Evolutionary conservation across 768 basidiomycete genomes (phyloP).

Genomic region (Podaxis sp.): DNA sequence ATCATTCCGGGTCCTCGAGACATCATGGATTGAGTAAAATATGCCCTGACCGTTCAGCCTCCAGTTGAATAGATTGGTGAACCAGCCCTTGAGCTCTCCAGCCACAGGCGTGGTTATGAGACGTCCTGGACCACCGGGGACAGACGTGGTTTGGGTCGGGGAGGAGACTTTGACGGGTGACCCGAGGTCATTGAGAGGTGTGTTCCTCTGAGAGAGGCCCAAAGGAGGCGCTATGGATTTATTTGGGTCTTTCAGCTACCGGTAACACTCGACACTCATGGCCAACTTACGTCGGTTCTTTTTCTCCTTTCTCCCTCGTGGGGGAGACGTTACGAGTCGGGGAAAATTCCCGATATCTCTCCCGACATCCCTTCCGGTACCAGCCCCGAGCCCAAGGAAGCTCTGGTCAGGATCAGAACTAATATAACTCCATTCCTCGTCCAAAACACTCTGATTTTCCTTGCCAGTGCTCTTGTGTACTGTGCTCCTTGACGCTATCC

Average conservation of each 20-base stretch:
- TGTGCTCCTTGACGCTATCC: background rate
- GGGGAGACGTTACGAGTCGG: conserved; percentile 20
- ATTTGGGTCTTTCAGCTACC: background rate
- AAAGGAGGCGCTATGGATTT: conserved; percentile 48
- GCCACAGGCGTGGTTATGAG: conserved; percentile 66
- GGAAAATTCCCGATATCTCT: conserved; percentile 40
- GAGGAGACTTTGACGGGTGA: conserved; percentile 34
- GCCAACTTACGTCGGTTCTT: conserved; percentile 52
- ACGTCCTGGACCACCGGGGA: conserved; percentile 21
- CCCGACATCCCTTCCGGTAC: conserved; percentile 45
- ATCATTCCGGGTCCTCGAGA: conserved; percentile 62
- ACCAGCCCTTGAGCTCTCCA: conserved; percentile 89
- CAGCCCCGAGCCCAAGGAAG: conserved; percentile 31
- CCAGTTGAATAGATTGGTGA: conserved; percentile 94
- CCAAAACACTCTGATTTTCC: conserved; percentile 37
- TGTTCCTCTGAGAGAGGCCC: conserved; percentile 46
- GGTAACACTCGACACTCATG: background rate
- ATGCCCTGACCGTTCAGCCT: conserved; percentile 55
- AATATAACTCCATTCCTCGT: conserved; percentile 40
- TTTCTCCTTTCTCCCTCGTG: conserved; percentile 43
- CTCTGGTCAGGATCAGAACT: conserved; percentile 28
- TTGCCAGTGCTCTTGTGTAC: conserved; percentile 31
- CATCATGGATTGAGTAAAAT: conserved; percentile 55
- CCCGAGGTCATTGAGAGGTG: conserved; percentile 48
- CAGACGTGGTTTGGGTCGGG: conserved; percentile 19